Base-by-base conservation (phyloP, 192 early-diverging fungal genomes). In the Coemansia sp. region DNA sequence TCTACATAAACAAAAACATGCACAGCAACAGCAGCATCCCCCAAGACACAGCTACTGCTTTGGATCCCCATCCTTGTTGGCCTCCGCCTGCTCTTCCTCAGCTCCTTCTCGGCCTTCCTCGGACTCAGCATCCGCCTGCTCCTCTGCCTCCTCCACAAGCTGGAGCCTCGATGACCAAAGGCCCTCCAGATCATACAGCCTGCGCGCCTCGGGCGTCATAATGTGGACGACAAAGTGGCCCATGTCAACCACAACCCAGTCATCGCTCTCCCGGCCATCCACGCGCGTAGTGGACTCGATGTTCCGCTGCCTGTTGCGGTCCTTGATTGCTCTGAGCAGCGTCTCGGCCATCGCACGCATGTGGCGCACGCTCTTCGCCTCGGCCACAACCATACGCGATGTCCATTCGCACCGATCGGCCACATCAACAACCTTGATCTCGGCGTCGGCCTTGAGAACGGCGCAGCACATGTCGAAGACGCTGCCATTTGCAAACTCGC, bases 191-290 rank as follows among this genome's bases (percentile, higher is more conserved):
- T 82, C 71, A 40, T 82, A 82, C 9, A 59, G 69, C 21, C 65
- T 62, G 48, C 62, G 51, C 0, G 80, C 80, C 45, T 82, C 80
- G 3, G 80, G 65, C 1, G 75, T 82, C 80, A 82, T 82, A 8
- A 82, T 61, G 46, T 82, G 80, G 5, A 82, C 62, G 8, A 82
- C 58, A 71, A 77, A 76, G 21, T 41, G 39, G n/a, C 80, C 80
- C 61, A 82, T 45, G 46, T 82, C 80, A 45, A 82, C 69, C 7
- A 77, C 75, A n/a, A 82, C 61, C 80, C 80, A 82, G 58, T 82
- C 80, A 19, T 82, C 74, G 64, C 80, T 82, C 39, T 82, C 80
- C 46, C 75, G 39, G 21, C 80, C 80, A 65, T 82, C 80, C 7
- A 82, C 80, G 16, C 69, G 69, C 26, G 67, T 73, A 16, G 41